Conservation (phyloP, 139 green algal genomes). For the Closterium sp. region DNA sequence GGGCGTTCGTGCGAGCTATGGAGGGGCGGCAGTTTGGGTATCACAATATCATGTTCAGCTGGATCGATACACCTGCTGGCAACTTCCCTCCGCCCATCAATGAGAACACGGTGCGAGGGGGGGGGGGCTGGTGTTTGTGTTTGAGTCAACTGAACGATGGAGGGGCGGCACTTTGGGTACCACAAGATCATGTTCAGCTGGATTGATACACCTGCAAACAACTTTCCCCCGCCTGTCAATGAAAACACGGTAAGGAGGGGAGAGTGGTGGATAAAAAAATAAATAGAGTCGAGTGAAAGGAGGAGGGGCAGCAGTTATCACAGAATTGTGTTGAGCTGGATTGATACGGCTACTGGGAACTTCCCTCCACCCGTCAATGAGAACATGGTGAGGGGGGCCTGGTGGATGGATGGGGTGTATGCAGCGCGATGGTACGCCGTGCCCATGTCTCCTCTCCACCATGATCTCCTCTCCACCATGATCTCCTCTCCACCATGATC, state of each 20-base stretch:
- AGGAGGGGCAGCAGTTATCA: not conserved
- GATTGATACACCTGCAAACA: conserved; percentile 36
- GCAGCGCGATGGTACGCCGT: no score
- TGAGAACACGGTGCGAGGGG: not conserved
- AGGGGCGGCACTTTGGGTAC: conserved; percentile 24
- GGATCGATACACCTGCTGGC: conserved; percentile 37
- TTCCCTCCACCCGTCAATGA: conserved; percentile 24
- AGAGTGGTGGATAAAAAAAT: no score
- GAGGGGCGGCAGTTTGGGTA: conserved; percentile 42
- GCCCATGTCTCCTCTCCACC: no score
- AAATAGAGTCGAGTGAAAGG: no score
- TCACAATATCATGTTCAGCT: conserved; percentile 55
- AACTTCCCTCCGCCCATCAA: conserved; percentile 41
- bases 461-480: no score
- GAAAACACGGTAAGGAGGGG: not conserved
- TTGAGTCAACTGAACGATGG: not conserved
- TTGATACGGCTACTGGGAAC: conserved; percentile 37
- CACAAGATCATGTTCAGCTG: conserved; percentile 54
- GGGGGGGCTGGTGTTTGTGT: not conserved
- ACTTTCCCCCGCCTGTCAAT: conserved; percentile 31
- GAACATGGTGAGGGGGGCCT: no score
- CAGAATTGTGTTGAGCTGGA: conserved; percentile 54
- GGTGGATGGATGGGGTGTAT: no score
- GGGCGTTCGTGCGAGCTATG: conserved; percentile 35
- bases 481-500: no score